A percentile compares a stretch with the other conserved stretches of the same genome.
Evolutionary conservation across 2,329 filamentous ascomycete species (phyloP).

Genomic region (Monilinia vaccinii-corymbosi): DNA sequence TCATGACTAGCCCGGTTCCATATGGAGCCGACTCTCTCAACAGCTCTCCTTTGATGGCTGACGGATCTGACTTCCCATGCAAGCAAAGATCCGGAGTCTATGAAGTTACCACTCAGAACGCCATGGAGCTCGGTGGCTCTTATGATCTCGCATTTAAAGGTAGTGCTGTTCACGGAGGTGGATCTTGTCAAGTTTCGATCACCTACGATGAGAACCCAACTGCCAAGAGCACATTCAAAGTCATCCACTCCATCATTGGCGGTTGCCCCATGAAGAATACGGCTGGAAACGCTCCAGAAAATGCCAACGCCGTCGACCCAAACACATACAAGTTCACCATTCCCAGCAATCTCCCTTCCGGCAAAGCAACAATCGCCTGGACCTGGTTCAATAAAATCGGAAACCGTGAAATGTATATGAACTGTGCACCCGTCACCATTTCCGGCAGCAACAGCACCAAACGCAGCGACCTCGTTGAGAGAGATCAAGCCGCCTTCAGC

Average conservation of each 20-base stretch:
- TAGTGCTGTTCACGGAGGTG: slow-evolving; percentile 75
- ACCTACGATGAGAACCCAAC: slow-evolving; percentile 67
- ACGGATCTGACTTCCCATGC: slow-evolving; percentile 73
- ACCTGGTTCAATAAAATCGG: slow-evolving; percentile 92
- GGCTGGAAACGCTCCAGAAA: slow-evolving; percentile 47
- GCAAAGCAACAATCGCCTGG: slow-evolving; percentile 78
- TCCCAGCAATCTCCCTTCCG: slow-evolving; percentile 61
- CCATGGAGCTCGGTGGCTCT: slow-evolving; percentile 52
- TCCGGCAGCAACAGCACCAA: slow-evolving; percentile 36
- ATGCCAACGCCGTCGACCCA: slow-evolving; percentile 37
- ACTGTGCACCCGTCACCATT: slow-evolving; percentile 71
- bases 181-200: slow-evolving; percentile 82
- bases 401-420: slow-evolving; percentile 97
- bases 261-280: slow-evolving; percentile 63
- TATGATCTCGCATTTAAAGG: slow-evolving; percentile 60
- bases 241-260: slow-evolving; percentile 80
- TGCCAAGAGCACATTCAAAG: slow-evolving; percentile 65
- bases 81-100: slow-evolving; percentile 48
- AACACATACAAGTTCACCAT: slow-evolving; percentile 61
- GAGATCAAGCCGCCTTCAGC: slow-evolving; percentile 43
- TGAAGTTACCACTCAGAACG: slow-evolving; percentile 36
- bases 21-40: slow-evolving; percentile 41
- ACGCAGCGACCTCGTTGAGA: slow-evolving; percentile 23
- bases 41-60: slow-evolving; percentile 50
- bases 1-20: slow-evolving; percentile 59